Evolutionary conservation across 352 stramenopile species (phyloP).

Genomic region (Phytophthora pseudosyringae): DNA sequence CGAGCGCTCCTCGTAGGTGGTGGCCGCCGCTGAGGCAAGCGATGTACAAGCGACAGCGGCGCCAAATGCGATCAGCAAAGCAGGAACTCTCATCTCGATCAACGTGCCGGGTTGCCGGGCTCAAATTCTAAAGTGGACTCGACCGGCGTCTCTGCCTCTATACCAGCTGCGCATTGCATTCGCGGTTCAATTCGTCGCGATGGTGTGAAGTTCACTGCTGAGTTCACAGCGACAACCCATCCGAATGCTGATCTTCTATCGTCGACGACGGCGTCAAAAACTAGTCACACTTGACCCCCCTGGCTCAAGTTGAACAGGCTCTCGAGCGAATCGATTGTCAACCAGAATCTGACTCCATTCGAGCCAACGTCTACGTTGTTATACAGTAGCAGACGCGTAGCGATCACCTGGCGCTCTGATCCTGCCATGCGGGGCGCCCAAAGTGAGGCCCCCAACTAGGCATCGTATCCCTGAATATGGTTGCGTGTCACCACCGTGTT

Average conservation of each 20-base stretch:
- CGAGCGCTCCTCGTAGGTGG: constrained; percentile 56
- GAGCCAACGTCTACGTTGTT: too few species aligned
- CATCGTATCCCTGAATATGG: not conserved
- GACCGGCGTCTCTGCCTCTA: not conserved
- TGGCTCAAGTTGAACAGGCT: not conserved
- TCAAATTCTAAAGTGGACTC: constrained; percentile 5
- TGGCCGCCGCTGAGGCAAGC: constrained; percentile 4
- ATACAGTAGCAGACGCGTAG: too few species aligned
- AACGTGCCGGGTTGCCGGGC: not conserved
- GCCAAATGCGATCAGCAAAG: constrained; percentile 2
- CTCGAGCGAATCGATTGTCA: not conserved
- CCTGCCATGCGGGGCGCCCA: not conserved
- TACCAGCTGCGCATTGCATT: constrained; percentile 3
- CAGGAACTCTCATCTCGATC: constrained; percentile 18
- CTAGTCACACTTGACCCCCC: not conserved
- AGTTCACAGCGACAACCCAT: not conserved
- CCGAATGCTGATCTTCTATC: constrained; percentile 10
- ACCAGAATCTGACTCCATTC: constrained; percentile 1
- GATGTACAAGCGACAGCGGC: constrained; percentile 3
- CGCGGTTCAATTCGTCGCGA: constrained; percentile 5
- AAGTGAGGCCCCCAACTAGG: too few species aligned
- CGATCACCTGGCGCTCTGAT: too few species aligned
- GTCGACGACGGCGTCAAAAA: constrained; percentile 1
- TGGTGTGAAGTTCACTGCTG: not conserved
- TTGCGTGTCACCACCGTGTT: not conserved